phyloP scores from a whole-genome alignment of 306 rosid species.

The Lathyrus aphaca region DNA sequence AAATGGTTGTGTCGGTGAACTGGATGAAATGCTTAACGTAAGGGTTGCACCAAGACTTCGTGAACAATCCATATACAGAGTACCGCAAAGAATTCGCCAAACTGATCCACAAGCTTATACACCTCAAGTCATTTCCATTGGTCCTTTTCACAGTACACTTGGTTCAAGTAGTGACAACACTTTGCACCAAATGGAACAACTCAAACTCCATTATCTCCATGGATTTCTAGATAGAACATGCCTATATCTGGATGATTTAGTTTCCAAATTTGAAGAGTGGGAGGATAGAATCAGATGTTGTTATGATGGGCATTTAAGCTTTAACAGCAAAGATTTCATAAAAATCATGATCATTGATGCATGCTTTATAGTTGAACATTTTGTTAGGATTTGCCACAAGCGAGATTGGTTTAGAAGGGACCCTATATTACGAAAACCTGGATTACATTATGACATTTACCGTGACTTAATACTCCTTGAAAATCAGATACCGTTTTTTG shows the following conservation, averaged over 20 bases:
- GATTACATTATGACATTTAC: not conserved
- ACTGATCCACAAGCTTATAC: not conserved
- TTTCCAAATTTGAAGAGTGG: not conserved
- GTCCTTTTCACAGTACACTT: slow-evolving; percentile 18
- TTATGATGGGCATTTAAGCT: not conserved
- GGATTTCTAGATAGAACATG: not conserved
- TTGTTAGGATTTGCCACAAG: rapidly evolving
- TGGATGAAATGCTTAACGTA: too few relatives aligned
- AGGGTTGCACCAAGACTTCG: too few relatives aligned
- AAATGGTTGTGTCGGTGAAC: too few relatives aligned
- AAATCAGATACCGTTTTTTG: slow-evolving; percentile 21
- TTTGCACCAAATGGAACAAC: not conserved
- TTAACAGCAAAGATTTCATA: slow-evolving; percentile 19
- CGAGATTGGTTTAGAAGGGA: not conserved
- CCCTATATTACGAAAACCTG: not conserved
- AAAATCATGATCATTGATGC: slow-evolving; percentile 27
- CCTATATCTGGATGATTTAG: not conserved
- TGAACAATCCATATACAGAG: not conserved
- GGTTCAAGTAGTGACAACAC: too few relatives aligned
- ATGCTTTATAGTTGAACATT: slow-evolving; percentile 29
- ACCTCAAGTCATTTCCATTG: slow-evolving; percentile 17
- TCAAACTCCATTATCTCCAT: not conserved
- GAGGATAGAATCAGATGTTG: not conserved
- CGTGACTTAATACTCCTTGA: not conserved
- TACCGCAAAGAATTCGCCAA: not conserved